Evolutionary conservation across 441 rosid genomes (phyloP), one percentile per base, ranked within the genome.

Genomic region (Metrosideros polymorpha): DNA sequence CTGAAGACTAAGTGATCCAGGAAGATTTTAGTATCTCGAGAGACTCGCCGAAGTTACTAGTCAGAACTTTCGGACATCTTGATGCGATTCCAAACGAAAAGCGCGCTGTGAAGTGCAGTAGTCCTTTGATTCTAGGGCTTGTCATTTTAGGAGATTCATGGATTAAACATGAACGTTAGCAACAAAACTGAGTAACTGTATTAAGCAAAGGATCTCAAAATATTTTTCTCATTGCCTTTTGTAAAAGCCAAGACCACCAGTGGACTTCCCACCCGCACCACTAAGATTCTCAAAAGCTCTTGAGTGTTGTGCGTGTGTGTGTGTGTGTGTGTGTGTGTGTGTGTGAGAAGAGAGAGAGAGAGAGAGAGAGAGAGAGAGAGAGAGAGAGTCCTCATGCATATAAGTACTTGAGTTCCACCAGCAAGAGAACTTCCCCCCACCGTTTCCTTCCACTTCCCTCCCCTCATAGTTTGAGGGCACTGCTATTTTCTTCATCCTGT

Each of bases 191-290:
- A 94, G 85, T 85, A 89, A 90, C 93, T 49, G 93, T 89, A 91
- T 82, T 63, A 88, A 92, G 93, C 86, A 89, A 90, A 77, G 93
- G 89, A 90, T 85, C 92, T 87, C 85, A 52, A 84, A 45, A 61
- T 82, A 39, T 63, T 43, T 83, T 57, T 29, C 25, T 47, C 9
- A 39, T 19, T 42, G 71, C 55, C 51, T 45, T 47, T 49, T 49
- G 82, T 43, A 35, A 29, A 71, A 47, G n/a, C 47, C 57, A 63
- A 79, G 85, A 47, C 63, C 77, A 59, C 89, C 86, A 56, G 85
- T 86, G 56, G 84, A 83, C 85, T 86, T 85, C 86, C 86, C 85
- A 59, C 89, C 87, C 85, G 82, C 32, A 83, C 82, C 85, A 9
- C 85, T 85, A 90, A 88, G 89, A 22, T 85, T 89, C 89, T 79